Evolutionary conservation across 1,139 yeast genomes (phyloP).

Genomic region (Kodamaea anthophila): DNA sequence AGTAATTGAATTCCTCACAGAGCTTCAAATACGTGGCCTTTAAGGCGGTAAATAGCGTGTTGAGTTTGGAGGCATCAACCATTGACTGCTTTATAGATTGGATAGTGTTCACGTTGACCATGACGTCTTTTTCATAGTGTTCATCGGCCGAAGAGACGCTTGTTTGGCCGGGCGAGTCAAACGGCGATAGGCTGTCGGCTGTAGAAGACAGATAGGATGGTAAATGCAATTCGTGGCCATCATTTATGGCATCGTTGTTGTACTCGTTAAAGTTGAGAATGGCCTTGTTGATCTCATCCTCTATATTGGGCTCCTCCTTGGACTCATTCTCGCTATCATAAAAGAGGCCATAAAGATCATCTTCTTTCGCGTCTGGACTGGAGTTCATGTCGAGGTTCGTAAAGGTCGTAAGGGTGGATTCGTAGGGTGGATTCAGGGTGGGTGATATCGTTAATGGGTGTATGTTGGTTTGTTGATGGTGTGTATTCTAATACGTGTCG

Average conservation of each 20-base stretch:
- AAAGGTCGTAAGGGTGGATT: too few species aligned
- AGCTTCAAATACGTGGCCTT: slow-evolving; percentile 31
- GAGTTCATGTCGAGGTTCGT: too few species aligned
- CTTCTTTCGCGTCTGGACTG: too few species aligned
- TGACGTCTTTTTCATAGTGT: slow-evolving; percentile 5
- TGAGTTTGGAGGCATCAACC: slow-evolving; percentile 22
- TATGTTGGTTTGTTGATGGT: too few species aligned
- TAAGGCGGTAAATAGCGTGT: slow-evolving; percentile 27
- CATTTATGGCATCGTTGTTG: slow-evolving; percentile 5
- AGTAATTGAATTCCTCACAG: slow-evolving; percentile 33
- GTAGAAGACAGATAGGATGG: slow-evolving; percentile 9
- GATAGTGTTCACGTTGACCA: slow-evolving; percentile 13
- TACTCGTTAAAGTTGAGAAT: slow-evolving; percentile 16
- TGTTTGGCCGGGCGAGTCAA: slow-evolving; percentile 13
- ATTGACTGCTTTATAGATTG: slow-evolving; percentile 23
- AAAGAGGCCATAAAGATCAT: slow-evolving; percentile 10
- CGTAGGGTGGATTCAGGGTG: too few species aligned
- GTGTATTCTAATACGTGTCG: too few species aligned
- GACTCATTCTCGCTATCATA: slow-evolving; percentile 5
- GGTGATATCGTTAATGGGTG: too few species aligned
- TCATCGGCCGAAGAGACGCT: slow-evolving; percentile 11
- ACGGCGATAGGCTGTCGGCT: slow-evolving; percentile 12
- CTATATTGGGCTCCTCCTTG: slow-evolving; percentile 7
- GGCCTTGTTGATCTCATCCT: slow-evolving; percentile 19
- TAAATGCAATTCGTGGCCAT: slow-evolving; percentile 5